A percentile compares a stretch with the other conserved stretches of the same genome.
phyloP scores from a whole-genome alignment of 495 filamentous ascomycete genomes.

The Hypoxylon lenormandii region DNA sequence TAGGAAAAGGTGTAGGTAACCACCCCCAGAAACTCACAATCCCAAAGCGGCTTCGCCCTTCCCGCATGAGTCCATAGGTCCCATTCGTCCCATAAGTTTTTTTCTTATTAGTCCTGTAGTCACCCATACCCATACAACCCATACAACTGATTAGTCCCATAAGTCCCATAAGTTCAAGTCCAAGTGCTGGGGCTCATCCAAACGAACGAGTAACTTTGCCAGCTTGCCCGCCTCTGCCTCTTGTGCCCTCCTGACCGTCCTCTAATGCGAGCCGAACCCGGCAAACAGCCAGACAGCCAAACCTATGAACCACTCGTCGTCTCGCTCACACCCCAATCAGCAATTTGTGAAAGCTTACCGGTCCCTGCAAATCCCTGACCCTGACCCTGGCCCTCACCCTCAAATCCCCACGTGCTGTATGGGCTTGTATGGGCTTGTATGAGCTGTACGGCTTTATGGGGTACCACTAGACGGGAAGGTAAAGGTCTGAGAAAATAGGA shows the following conservation, averaged over 20 bases:
- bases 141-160: too few relatives aligned
- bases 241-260: constrained; percentile 45
- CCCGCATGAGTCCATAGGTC: constrained; percentile 22
- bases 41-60: constrained; percentile 22
- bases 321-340: constrained; percentile 41
- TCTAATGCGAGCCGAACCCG: constrained; percentile 45
- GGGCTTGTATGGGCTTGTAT: constrained; percentile 15
- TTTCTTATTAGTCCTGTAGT: too few relatives aligned
- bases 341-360: constrained; percentile 41
- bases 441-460: too few relatives aligned
- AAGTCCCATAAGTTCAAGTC: too few relatives aligned
- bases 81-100: too few relatives aligned
- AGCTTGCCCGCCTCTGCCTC: constrained; percentile 24
- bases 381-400: constrained; percentile 31
- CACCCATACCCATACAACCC: too few relatives aligned
- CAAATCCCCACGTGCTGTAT: constrained; percentile 44
- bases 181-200: not conserved
- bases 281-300: constrained; percentile 31
- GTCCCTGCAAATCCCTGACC: constrained; percentile 35
- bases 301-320: constrained; percentile 34
- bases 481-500: constrained; percentile 22
- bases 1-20: too few relatives aligned
- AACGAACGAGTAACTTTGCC: constrained; percentile 30
- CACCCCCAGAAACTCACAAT: not conserved
- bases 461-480: constrained; percentile 29